Percentiles rank a stretch among this genome's conserved stretches.
Evolutionary conservation across 768 basidiomycete species (phyloP).

Genomic region (Sporobolomyces roseus): DNA sequence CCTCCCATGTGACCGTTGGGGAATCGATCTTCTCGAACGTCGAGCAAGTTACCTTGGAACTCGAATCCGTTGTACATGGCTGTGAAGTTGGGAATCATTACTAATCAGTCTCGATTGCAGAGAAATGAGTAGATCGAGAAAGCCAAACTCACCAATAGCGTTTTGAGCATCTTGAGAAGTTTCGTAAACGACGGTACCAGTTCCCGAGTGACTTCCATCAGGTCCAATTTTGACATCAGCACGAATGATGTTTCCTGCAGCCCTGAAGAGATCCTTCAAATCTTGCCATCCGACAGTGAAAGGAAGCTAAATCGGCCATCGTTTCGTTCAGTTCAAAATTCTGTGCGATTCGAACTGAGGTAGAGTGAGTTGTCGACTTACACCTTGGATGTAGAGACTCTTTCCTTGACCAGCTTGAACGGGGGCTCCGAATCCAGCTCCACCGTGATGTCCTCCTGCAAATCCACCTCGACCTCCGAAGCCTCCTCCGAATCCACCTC

Average conservation of each 20-base stretch:
- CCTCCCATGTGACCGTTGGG: conserved; percentile 23
- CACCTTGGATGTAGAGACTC: conserved; percentile 40
- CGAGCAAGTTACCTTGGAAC: conserved; percentile 91
- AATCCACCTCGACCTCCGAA: conserved; percentile 34
- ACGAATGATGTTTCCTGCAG: conserved; percentile 88
- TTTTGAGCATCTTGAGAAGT: conserved; percentile 82
- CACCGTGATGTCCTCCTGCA: conserved; percentile 19
- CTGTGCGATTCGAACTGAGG: too few species aligned
- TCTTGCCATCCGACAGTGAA: conserved; percentile 99
- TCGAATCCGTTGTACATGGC: conserved; percentile 97
- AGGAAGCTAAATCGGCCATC: too few species aligned
- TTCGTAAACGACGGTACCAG: conserved; percentile 95
- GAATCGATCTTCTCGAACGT: conserved; percentile 94
- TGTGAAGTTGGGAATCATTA: conserved; percentile 46
- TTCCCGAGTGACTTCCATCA: conserved; percentile 61
- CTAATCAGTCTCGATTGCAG: background rate
- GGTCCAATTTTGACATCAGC: conserved; percentile 93
- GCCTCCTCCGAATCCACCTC: conserved; percentile 34
- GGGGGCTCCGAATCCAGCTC: conserved; percentile 12
- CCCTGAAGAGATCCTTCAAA: conserved; percentile 91
- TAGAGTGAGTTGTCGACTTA: too few species aligned
- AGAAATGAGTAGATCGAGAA: too few species aligned
- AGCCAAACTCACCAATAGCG: conserved; percentile 75
- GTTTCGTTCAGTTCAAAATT: too few species aligned
- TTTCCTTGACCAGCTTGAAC: conserved; percentile 16